phyloP scores from a whole-genome alignment of 305 asterid genomes.

The Solanum hybrid region DNA sequence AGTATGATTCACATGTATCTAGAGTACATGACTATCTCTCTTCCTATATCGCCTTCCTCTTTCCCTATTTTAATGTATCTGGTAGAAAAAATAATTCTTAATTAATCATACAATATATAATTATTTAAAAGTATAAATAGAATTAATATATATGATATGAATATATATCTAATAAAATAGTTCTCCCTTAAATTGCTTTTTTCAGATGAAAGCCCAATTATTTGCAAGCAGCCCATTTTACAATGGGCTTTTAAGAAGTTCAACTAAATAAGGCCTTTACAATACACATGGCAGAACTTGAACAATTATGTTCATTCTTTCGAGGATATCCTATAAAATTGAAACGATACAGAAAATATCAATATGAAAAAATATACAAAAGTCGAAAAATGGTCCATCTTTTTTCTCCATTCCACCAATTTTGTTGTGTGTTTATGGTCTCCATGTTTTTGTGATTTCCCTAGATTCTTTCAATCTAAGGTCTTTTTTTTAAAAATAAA shows the following conservation, averaged over 20 bases:
- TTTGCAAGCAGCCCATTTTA: background rate
- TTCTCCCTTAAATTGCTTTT: background rate
- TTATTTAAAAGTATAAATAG: too few relatives aligned
- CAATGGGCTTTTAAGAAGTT: background rate
- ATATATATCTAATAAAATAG: too few relatives aligned
- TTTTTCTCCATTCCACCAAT: background rate
- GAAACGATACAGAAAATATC: conserved; percentile 38
- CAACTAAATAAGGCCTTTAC: background rate
- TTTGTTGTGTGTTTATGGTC: background rate
- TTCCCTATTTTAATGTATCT: background rate
- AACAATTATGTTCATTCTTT: background rate
- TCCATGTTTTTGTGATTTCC: background rate
- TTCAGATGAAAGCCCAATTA: background rate
- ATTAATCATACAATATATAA: too few relatives aligned
- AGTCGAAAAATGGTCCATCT: conserved; percentile 30
- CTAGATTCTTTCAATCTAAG: background rate
- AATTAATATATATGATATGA: background rate
- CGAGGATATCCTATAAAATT: conserved; percentile 30
- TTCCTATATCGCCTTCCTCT: too few relatives aligned
- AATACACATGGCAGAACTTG: background rate
- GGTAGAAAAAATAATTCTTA: too few relatives aligned
- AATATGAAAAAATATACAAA: conserved; percentile 34
- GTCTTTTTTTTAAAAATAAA: background rate
- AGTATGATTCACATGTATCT: background rate
- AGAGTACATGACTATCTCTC: too few relatives aligned